phyloP scores from a whole-genome alignment of 202 grass and related monocot genomes.

The Cymbopogon flexuosus region DNA sequence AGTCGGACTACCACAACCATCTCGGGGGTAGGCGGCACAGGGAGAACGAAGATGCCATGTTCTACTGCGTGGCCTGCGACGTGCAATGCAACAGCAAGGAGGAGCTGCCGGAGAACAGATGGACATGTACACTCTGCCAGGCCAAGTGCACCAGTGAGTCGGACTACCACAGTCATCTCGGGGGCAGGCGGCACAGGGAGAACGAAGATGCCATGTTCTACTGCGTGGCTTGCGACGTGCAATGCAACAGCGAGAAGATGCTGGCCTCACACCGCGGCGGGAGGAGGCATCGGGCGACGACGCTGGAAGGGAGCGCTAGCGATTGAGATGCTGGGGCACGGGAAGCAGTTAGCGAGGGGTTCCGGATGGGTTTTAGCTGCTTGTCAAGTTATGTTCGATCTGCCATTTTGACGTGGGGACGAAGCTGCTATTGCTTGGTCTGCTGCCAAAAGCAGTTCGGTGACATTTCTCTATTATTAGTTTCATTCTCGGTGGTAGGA shows the following conservation, averaged over 20 bases:
- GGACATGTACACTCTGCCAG: background rate
- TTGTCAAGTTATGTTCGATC: background rate
- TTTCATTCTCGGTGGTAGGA: too few relatives aligned
- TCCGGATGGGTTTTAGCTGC: too few relatives aligned
- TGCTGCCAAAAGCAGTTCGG: background rate
- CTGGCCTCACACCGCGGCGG: background rate
- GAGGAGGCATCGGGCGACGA: too few relatives aligned
- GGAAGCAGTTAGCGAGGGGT: background rate
- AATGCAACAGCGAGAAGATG: background rate
- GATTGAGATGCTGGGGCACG: too few relatives aligned
- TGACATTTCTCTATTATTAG: too few relatives aligned
- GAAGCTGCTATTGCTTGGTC: background rate
- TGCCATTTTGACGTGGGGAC: background rate
- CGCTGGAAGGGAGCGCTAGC: too few relatives aligned
- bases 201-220: background rate
- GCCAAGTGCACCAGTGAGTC: background rate
- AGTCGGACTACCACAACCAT: background rate
- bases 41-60: background rate
- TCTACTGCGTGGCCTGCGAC: background rate
- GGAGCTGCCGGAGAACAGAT: background rate
- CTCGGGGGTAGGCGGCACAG: background rate
- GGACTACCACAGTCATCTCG: background rate
- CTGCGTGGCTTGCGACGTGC: background rate
- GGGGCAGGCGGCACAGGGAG: background rate
- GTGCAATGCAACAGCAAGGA: background rate